Evolutionary conservation across 371 early-diverging fungal genomes (phyloP), one percentile per base, ranked within the genome.

Genomic region (Circinella minor): DNA sequence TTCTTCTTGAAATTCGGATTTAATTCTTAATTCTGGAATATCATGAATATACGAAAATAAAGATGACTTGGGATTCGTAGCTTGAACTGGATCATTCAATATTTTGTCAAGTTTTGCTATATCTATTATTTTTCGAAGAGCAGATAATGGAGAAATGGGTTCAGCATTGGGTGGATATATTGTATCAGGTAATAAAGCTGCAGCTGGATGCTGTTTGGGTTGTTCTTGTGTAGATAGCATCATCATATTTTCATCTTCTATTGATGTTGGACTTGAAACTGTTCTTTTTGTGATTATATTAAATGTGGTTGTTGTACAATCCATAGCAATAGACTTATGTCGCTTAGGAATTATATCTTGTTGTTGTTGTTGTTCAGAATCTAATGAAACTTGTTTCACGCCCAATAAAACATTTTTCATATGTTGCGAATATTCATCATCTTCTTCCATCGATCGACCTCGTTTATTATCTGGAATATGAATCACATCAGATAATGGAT

Each of bases 51-150:
- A 66, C 11, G 66, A 66, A 18, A 55, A 55, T n/a, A 66, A 11
- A 13, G 66, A 66, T 11, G 66, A 66, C 17, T 66, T 67, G 4
- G 68, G 68, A 47, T 67, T 67, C 7, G 61, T 43, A n/a, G 18
- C 46, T 15, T 67, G 68, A 6, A 67, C 49, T 14, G 68, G 68
- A 20, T 67, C 68, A 9, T 36, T 59, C 48, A 61, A 20, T 47
- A 66, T 66, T 17, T 36, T 36, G 10, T 66, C 55, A 20, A 67
- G 10, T 39, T 17, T 61, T n/a, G 66, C n/a, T 8, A 66, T 27
- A 55, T 66, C 66, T 36, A 66, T 1, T n/a, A 20, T 51, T 27
- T 20, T 15, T n/a, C 66, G 51, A 18, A 66, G 4, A 3, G 17
- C 63, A n/a, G 18, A 46, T 5, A 11, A 7, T 5, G 20, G 27